Evolutionary conservation across 2,329 filamentous ascomycete species (phyloP), one percentile per base, ranked within the genome.

Genomic region (Cercospora berteroae): DNA sequence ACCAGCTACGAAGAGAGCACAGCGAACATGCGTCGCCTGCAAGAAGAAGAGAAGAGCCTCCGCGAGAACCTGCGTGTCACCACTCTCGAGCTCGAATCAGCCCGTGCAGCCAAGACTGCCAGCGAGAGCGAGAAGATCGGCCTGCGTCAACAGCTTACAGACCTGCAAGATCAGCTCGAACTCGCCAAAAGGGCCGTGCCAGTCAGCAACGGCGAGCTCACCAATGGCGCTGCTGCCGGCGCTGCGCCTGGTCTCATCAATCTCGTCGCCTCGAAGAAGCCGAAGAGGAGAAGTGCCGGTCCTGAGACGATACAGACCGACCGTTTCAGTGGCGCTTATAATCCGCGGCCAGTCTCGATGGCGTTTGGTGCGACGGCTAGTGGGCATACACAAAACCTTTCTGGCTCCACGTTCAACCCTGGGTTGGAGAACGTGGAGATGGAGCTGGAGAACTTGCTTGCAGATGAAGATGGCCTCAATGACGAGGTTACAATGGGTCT

Each of bases 401-500:
- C 89, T 63, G 90, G 90, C 64, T 88, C 90, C 44, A 90, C 90
- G 4, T 95, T 95, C 77, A 88, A 90, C 68, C 90, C 93, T 64
- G 89, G 90, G 67, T 84, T 91, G 67, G 95, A 99, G 79, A 96
- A 92, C 75, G 92, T 98, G 74, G 95, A 99, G 82, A 88, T 93
- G 79, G 96, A 99, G 82, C 87, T 99, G 67, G 94, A 98, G 82
- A 91, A 90, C 72, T 87, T 99, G 64, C 88, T 99, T 71, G 93
- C 94, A 55, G 94, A 98, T 77, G 95, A 99, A 80, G 94, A 98
- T 74, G 92, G 91, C 69, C 85, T 99, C 72, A 98, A 99, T 75
- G 94, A 98, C 74, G 95, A 99, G 82, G 93, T 99, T 60, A 95
- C 94, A 0, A 91, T 97, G 86, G 95, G 95, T 69, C 85, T 99